These are phyloP conservation scores for Centrapalus pauciflorus DNA, from an alignment of 129 eudicot species.

Conservation along the genomic window DNA sequence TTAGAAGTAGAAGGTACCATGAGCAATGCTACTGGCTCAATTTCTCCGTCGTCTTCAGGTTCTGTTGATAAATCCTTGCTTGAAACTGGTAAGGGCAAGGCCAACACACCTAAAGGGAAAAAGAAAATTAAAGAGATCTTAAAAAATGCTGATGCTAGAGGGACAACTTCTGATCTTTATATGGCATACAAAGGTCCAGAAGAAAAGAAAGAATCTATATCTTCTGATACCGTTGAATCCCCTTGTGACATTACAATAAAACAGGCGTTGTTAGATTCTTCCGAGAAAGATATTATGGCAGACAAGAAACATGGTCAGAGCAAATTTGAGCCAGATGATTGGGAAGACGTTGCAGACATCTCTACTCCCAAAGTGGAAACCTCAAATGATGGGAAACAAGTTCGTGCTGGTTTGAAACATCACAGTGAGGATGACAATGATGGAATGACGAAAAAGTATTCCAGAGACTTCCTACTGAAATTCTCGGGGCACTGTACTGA, in stretches of 20 bases:
- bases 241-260: slow-evolving; percentile 22
- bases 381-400: slow-evolving; percentile 27
- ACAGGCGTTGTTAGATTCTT: slow-evolving; percentile 19
- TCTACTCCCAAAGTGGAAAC: slow-evolving; percentile 65
- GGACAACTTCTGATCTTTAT: slow-evolving; percentile 77
- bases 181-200: slow-evolving; percentile 87
- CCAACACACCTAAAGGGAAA: slow-evolving; percentile 34
- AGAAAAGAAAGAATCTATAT: slow-evolving; percentile 55
- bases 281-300: slow-evolving; percentile 28
- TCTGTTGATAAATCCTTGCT: too few relatives aligned
- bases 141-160: slow-evolving; percentile 72
- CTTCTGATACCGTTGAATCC: slow-evolving; percentile 33
- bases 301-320: slow-evolving; percentile 24
- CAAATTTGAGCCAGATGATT: slow-evolving; percentile 83
- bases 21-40: slow-evolving; percentile 17
- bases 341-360: slow-evolving; percentile 94
- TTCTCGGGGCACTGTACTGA: slow-evolving; percentile 59
- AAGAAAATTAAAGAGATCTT: slow-evolving; percentile 55
- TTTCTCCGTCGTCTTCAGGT: slow-evolving; percentile 28
- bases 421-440: slow-evolving; percentile 50
- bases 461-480: slow-evolving; percentile 90
- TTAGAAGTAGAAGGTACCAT: slow-evolving; percentile 36
- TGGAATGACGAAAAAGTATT: slow-evolving; percentile 54
- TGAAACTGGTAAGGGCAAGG: slow-evolving; percentile 40
- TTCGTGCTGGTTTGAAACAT: slow-evolving; percentile 17